A percentile compares a stretch with the other conserved stretches of the same genome.
These are phyloP conservation scores for Calocybe indica DNA, from an alignment of 768 basidiomycete genomes.

Conservation along the genomic window DNA sequence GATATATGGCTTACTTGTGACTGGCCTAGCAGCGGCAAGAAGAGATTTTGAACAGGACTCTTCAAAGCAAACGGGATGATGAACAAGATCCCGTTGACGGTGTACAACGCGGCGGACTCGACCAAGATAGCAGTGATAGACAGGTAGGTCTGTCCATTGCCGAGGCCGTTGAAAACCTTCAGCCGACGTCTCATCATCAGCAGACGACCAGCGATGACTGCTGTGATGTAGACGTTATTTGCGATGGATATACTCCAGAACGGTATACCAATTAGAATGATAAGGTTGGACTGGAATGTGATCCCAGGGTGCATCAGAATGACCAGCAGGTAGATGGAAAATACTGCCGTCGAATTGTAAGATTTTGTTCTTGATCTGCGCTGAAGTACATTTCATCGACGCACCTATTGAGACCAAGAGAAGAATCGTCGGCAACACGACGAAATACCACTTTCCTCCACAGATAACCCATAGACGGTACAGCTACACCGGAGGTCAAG, in stretches of 20 bases:
- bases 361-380: background rate
- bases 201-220: background rate
- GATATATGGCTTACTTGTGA: slow-evolving; percentile 9
- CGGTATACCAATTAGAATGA: background rate
- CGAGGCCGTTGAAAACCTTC: background rate
- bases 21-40: slow-evolving; percentile 17
- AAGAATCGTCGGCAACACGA: background rate
- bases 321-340: background rate
- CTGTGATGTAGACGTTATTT: background rate
- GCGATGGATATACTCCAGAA: background rate
- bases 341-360: background rate
- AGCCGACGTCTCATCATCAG: background rate
- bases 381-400: background rate
- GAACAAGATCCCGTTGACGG: background rate
- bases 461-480: background rate
- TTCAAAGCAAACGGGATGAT: background rate
- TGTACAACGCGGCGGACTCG: background rate
- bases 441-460: background rate
- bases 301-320: background rate
- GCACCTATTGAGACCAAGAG: background rate
- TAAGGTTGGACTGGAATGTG: background rate
- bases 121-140: background rate
- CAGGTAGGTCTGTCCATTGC: background rate
- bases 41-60: slow-evolving; percentile 12
- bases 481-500: background rate